A percentile compares a stretch with the other conserved stretches of the same genome.
Evolutionary conservation across 2,329 filamentous ascomycete genomes (phyloP).

Genomic region (Rhinocladiella mackenziei): DNA sequence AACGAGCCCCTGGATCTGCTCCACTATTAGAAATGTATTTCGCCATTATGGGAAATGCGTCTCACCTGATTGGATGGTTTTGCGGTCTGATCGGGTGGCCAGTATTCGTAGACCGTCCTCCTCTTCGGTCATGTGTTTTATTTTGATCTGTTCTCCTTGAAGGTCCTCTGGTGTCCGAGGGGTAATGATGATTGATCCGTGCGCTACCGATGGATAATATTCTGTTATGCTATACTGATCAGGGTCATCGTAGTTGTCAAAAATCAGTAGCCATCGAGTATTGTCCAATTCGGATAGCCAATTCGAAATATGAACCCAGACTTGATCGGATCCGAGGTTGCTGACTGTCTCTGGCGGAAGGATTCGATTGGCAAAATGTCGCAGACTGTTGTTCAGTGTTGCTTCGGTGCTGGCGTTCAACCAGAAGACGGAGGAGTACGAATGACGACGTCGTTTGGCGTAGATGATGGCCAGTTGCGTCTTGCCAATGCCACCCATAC

Average conservation of each 20-base stretch:
- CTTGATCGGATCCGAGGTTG: not conserved
- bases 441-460: conserved; percentile 18
- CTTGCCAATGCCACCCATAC: no score
- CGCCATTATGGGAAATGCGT: not conserved
- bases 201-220: conserved; percentile 15
- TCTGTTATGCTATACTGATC: conserved; percentile 13
- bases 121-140: conserved; percentile 1
- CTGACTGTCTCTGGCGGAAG: conserved; percentile 1
- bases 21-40: not conserved
- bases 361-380: conserved; percentile 8
- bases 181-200: conserved; percentile 27
- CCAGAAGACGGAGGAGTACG: conserved; percentile 44
- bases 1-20: conserved; percentile 12
- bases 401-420: conserved; percentile 40
- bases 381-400: conserved; percentile 35
- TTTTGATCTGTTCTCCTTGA: conserved; percentile 3
- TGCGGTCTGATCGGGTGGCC: conserved; percentile 4
- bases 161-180: conserved; percentile 9
- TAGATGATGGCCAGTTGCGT: not conserved
- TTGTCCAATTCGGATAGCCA: conserved; percentile 9
- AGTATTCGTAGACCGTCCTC: conserved; percentile 15
- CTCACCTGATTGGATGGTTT: conserved; percentile 10
- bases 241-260: conserved; percentile 28
- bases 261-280: conserved; percentile 27
- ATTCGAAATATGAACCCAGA: not conserved